phyloP scores from a whole-genome alignment of 2,329 filamentous ascomycete species.

The Beauveria asiatica region DNA sequence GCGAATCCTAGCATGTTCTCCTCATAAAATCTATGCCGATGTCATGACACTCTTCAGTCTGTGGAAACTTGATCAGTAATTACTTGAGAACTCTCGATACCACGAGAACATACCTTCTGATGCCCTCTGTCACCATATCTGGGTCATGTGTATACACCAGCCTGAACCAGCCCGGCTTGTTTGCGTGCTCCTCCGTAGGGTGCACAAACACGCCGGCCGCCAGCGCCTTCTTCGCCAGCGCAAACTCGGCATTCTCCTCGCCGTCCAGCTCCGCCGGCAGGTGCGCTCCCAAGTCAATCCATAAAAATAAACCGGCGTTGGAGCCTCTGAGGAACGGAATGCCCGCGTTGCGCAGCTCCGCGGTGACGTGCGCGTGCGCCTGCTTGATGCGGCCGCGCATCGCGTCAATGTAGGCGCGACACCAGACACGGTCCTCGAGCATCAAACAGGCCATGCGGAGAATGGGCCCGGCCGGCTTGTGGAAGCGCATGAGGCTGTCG shows the following conservation, averaged over 20 bases:
- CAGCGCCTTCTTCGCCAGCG: constrained; percentile 34
- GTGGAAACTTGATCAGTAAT: background rate
- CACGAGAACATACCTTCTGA: constrained; percentile 22
- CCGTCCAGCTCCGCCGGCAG: constrained; percentile 23
- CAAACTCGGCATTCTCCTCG: constrained; percentile 32
- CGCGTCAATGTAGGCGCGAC: constrained; percentile 32
- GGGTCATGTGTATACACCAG: constrained; percentile 40
- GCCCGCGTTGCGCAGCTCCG: constrained; percentile 28
- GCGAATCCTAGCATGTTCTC: background rate
- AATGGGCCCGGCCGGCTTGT: constrained; percentile 36
- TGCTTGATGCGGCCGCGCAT: constrained; percentile 31
- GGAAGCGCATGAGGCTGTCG: constrained; percentile 34
- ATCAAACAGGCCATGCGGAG: constrained; percentile 35
- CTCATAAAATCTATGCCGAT: background rate
- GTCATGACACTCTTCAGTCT: background rate
- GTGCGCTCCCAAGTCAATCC: constrained; percentile 40
- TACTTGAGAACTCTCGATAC: too few relatives aligned
- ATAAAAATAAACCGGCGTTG: constrained; percentile 53
- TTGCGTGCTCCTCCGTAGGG: constrained; percentile 36
- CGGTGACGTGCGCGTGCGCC: constrained; percentile 31
- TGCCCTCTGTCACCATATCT: constrained; percentile 26
- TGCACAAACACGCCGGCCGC: constrained; percentile 42
- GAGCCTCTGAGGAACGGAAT: constrained; percentile 35
- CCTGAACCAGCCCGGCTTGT: constrained; percentile 43
- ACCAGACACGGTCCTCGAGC: constrained; percentile 37